Percentiles rank a stretch among this genome's conserved stretches.
Conservation (phyloP, 2,329 filamentous ascomycete species). For the Alternaria atra region DNA sequence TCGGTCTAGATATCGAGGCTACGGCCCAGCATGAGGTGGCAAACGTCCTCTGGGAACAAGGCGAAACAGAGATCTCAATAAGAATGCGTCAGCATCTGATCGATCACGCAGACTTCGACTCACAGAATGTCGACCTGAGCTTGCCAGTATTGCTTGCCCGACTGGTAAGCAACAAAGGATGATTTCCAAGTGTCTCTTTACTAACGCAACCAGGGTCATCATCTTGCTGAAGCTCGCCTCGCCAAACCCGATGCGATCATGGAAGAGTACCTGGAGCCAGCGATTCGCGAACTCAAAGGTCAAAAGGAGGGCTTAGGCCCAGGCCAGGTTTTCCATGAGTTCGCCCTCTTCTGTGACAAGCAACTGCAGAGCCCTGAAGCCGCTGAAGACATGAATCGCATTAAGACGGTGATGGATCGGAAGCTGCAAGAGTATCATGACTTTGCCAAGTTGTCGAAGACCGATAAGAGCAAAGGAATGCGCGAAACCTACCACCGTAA, state of each 20-base stretch:
- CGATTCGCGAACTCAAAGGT: constrained; percentile 80
- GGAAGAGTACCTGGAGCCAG: constrained; percentile 82
- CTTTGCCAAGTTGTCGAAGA: constrained; percentile 68
- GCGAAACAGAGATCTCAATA: constrained; percentile 88
- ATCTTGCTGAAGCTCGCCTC: constrained; percentile 86
- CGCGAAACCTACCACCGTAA: constrained; percentile 63
- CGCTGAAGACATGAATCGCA: constrained; percentile 81
- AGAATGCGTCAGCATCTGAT: constrained; percentile 80
- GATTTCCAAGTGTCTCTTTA: background rate
- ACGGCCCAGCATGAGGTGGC: constrained; percentile 83
- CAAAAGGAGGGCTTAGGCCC: constrained; percentile 74
- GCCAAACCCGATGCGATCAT: constrained; percentile 93
- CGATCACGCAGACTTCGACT: constrained; percentile 42
- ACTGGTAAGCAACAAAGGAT: constrained; percentile 60
- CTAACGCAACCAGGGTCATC: constrained; percentile 68
- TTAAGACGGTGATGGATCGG: constrained; percentile 79
- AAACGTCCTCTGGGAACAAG: constrained; percentile 91
- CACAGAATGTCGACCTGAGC: constrained; percentile 41
- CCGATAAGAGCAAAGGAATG: constrained; percentile 55
- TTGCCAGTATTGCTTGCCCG: constrained; percentile 80
- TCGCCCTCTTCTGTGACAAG: constrained; percentile 93
- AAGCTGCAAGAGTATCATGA: constrained; percentile 83
- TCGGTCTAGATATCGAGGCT: constrained; percentile 80
- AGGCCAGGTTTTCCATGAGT: constrained; percentile 91
- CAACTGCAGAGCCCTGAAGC: constrained; percentile 88